phyloP scores from a whole-genome alignment of 495 filamentous ascomycete genomes.

The Penicillium soppii region DNA sequence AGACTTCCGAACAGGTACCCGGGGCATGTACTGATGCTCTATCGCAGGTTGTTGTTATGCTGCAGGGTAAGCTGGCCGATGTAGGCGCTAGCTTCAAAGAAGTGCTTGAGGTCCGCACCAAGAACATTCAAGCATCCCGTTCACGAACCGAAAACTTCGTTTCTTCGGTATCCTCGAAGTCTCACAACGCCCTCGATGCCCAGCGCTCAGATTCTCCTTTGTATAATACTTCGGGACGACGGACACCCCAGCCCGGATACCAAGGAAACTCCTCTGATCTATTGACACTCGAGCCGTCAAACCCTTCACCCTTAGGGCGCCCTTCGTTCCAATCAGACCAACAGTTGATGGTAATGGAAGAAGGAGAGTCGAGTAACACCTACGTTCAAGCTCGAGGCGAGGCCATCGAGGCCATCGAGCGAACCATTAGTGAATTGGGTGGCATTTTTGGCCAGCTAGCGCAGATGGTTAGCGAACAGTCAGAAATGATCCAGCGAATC shows the following conservation, averaged over 20 bases:
- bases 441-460: slow-evolving; percentile 97
- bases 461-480: slow-evolving; percentile 95
- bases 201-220: slow-evolving; percentile 72
- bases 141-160: slow-evolving; percentile 95
- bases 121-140: slow-evolving; percentile 95
- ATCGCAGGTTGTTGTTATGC: slow-evolving; percentile 70
- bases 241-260: slow-evolving; percentile 60
- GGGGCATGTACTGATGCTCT: slow-evolving; percentile 20
- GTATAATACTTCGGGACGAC: slow-evolving; percentile 75
- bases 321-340: slow-evolving; percentile 68
- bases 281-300: slow-evolving; percentile 77
- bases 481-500: slow-evolving; percentile 88
- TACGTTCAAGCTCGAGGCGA: slow-evolving; percentile 94
- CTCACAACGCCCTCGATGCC: slow-evolving; percentile 59
- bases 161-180: slow-evolving; percentile 79
- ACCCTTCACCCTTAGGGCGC: slow-evolving; percentile 51
- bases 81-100: slow-evolving; percentile 96
- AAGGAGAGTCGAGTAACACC: slow-evolving; percentile 76
- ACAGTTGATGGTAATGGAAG: slow-evolving; percentile 93
- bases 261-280: slow-evolving; percentile 63
- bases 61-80: slow-evolving; percentile 93
- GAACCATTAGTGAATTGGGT: slow-evolving; percentile 90
- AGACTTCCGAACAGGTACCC: background rate
- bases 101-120: slow-evolving; percentile 92
- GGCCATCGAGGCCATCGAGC: slow-evolving; percentile 95